phyloP scores from a whole-genome alignment of 176 grass and related monocot species.

The Phoenix roebelenii region DNA sequence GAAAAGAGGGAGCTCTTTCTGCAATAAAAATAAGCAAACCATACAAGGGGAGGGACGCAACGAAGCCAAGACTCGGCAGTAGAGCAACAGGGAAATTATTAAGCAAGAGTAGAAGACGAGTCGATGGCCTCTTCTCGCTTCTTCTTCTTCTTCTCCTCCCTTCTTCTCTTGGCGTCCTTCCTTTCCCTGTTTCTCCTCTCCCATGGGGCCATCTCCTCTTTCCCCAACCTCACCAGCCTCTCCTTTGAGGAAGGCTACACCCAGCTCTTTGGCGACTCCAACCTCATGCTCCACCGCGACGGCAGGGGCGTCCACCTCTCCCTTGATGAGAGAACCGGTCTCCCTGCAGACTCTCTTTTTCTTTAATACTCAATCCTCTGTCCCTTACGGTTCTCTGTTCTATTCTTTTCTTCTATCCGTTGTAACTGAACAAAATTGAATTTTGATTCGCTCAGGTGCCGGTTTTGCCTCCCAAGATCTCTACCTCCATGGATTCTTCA shows the following conservation, averaged over 20 bases:
- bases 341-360: not conserved
- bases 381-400: not conserved
- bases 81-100: not conserved
- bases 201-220: conserved; percentile 21
- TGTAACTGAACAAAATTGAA: too few species aligned
- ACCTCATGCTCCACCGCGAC: conserved; percentile 64
- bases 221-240: conserved; percentile 29
- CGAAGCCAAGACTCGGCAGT: not conserved
- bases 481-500: conserved; percentile 71
- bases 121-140: conserved; percentile 30
- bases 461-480: conserved; percentile 62
- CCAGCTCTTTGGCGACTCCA: conserved; percentile 84
- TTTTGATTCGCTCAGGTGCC: conserved; percentile 27
- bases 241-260: conserved; percentile 73
- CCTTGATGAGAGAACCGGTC: conserved; percentile 74
- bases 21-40: too few species aligned
- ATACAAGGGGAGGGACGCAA: not conserved
- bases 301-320: conserved; percentile 65
- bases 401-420: too few species aligned
- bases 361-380: not conserved
- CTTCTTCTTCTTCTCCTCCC: conserved; percentile 11
- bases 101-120: too few species aligned
- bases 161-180: conserved; percentile 7
- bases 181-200: not conserved
- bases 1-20: too few species aligned